These are phyloP conservation scores for Alternaria postmessia DNA, from an alignment of 2,329 filamentous ascomycete species.

Conservation along the genomic window DNA sequence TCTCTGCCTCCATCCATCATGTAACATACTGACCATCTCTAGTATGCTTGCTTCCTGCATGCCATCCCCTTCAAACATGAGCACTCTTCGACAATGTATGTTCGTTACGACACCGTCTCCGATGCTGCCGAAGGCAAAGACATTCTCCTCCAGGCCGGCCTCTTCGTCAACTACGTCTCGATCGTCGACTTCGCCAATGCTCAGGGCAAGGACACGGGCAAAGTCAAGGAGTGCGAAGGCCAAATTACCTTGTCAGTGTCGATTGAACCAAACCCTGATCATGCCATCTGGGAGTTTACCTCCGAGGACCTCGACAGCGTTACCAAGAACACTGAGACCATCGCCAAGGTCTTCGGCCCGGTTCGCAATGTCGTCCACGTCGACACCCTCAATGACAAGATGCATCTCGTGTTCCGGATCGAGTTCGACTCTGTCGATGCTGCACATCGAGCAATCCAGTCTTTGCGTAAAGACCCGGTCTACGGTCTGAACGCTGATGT, in stretches of 20 bases:
- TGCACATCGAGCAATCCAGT: conserved; percentile 37
- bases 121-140: conserved; percentile 43
- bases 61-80: conserved; percentile 32
- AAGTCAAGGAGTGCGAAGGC: conserved; percentile 43
- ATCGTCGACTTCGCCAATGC: conserved; percentile 33
- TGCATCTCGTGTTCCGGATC: conserved; percentile 37
- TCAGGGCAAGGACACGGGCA: conserved; percentile 36
- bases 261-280: conserved; percentile 26
- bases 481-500: conserved; percentile 25
- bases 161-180: conserved; percentile 30
- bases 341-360: conserved; percentile 26
- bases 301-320: conserved; percentile 25
- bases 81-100: background rate
- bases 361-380: conserved; percentile 32
- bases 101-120: conserved; percentile 50
- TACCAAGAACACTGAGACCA: conserved; percentile 20
- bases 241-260: conserved; percentile 36
- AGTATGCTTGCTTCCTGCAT: conserved; percentile 40
- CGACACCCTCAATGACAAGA: conserved; percentile 23
- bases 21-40: conserved; percentile 24
- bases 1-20: background rate
- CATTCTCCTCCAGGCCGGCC: conserved; percentile 32
- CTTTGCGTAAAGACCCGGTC: conserved; percentile 17
- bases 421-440: conserved; percentile 44
- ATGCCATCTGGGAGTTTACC: conserved; percentile 23